Percentiles rank a stretch among this genome's conserved stretches.
phyloP scores from a whole-genome alignment of 257 asterid species.

The Solanum habrochaites region DNA sequence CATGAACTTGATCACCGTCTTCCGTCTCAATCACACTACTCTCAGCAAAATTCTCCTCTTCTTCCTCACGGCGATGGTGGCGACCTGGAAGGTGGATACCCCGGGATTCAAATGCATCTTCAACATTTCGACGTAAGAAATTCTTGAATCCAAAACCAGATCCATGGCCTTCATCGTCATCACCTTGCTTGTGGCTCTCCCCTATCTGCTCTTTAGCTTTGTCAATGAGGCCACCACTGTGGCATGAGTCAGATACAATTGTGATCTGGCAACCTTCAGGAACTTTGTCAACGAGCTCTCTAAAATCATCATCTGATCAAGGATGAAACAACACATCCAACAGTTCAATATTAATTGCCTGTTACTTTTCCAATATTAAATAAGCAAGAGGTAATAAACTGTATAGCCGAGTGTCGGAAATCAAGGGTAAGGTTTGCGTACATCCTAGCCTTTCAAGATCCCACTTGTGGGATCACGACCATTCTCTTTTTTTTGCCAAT shows the following conservation, averaged over 20 bases:
- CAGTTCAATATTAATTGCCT: neutral
- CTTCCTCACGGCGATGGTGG: slow-evolving; percentile 22
- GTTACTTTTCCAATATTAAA: neutral
- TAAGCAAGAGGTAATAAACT: neutral
- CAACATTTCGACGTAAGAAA: slow-evolving; percentile 44
- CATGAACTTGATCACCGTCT: slow-evolving; percentile 11
- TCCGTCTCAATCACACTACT: neutral
- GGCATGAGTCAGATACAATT: slow-evolving; percentile 92
- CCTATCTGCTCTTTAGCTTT: slow-evolving; percentile 95
- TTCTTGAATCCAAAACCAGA: slow-evolving; percentile 59
- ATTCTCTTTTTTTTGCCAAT: neutral
- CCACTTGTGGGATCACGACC: neutral
- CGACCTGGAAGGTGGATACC: slow-evolving; percentile 56
- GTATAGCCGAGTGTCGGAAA: neutral
- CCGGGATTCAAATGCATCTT: slow-evolving; percentile 61
- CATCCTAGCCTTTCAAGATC: neutral
- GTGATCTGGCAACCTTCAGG: slow-evolving; percentile 84
- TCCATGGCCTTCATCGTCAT: slow-evolving; percentile 17
- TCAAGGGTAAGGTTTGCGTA: neutral
- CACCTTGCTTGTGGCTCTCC: slow-evolving; percentile 43
- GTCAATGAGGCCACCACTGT: slow-evolving; percentile 88
- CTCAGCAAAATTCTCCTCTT: slow-evolving; percentile 12
- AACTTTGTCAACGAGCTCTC: slow-evolving; percentile 81
- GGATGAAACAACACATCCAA: neutral
- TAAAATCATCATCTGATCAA: slow-evolving; percentile 77